Evolutionary conservation across 1,284 basidiomycete species (phyloP).

Genomic region (Ustilago xerochloae): DNA sequence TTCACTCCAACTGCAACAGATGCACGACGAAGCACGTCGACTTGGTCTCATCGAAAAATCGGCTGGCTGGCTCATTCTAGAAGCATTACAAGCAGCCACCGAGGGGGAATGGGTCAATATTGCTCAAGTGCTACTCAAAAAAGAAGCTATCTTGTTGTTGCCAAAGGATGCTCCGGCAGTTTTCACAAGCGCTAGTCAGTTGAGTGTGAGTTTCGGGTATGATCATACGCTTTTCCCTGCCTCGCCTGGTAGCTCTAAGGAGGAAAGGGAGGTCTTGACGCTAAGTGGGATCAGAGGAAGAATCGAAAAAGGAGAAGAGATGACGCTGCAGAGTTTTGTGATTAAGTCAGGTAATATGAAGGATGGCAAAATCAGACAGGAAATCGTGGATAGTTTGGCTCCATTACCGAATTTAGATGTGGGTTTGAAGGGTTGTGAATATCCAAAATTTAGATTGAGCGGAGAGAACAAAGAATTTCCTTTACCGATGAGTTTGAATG

Average conservation of each 20-base stretch:
- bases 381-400: slow-evolving; percentile 69
- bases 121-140: slow-evolving; percentile 77
- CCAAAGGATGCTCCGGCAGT: slow-evolving; percentile 74
- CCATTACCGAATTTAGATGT: slow-evolving; percentile 70
- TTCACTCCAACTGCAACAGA: slow-evolving; percentile 29
- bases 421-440: slow-evolving; percentile 44
- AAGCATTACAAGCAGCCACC: slow-evolving; percentile 82
- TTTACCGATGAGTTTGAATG: slow-evolving; percentile 74
- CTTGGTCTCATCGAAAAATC: slow-evolving; percentile 26
- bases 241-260: neutral
- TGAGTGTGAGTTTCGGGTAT: slow-evolving; percentile 63
- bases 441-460: slow-evolving; percentile 11
- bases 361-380: slow-evolving; percentile 71
- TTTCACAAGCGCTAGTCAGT: slow-evolving; percentile 56
- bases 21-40: slow-evolving; percentile 22
- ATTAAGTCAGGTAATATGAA: slow-evolving; percentile 71
- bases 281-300: slow-evolving; percentile 82
- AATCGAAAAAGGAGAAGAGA: slow-evolving; percentile 64
- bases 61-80: slow-evolving; percentile 69
- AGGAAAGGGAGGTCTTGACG: slow-evolving; percentile 71
- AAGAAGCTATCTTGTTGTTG: slow-evolving; percentile 79
- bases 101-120: slow-evolving; percentile 79
- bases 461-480: slow-evolving; percentile 74
- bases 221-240: slow-evolving; percentile 76
- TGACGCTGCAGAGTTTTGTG: slow-evolving; percentile 17